A percentile compares a stretch with the other conserved stretches of the same genome.
Evolutionary conservation across 1,139 yeast species (phyloP).

Genomic region (Diutina ranongensis): DNA sequence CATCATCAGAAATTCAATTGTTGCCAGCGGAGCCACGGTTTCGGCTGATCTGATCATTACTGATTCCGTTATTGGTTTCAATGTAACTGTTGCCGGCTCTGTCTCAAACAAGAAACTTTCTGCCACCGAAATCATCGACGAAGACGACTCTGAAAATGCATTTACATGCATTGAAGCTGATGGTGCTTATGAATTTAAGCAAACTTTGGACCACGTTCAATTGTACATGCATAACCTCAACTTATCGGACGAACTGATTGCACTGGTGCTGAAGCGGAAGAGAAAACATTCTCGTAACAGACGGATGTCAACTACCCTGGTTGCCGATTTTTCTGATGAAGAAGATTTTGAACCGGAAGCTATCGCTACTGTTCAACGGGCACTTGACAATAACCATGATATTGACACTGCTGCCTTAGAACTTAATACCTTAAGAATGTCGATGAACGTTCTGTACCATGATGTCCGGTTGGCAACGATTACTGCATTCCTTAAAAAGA

Average conservation of each 20-base stretch:
- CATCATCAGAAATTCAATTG: slow-evolving; percentile 46
- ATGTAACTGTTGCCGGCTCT: slow-evolving; percentile 47
- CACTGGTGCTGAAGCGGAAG: slow-evolving; percentile 40
- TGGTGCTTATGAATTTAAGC: slow-evolving; percentile 7
- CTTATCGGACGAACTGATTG: slow-evolving; percentile 72
- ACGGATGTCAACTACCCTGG: slow-evolving; percentile 27
- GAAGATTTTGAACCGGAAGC: slow-evolving; percentile 87
- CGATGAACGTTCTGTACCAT: slow-evolving; percentile 90
- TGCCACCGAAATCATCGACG: slow-evolving; percentile 38
- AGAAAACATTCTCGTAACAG: slow-evolving; percentile 20
- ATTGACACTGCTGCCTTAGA: slow-evolving; percentile 88
- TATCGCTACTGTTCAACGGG: slow-evolving; percentile 83
- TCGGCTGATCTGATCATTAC: slow-evolving; percentile 38
- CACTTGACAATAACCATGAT: slow-evolving; percentile 85
- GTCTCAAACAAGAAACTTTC: slow-evolving; percentile 27
- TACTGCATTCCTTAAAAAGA: slow-evolving; percentile 56
- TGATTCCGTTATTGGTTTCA: slow-evolving; percentile 75
- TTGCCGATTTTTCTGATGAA: slow-evolving; percentile 19
- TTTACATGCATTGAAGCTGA: slow-evolving; percentile 19
- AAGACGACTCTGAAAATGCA: slow-evolving; percentile 14
- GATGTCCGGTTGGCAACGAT: slow-evolving; percentile 82
- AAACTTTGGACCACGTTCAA: neutral
- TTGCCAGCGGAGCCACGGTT: slow-evolving; percentile 44
- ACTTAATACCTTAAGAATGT: slow-evolving; percentile 89
- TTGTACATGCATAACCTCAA: slow-evolving; percentile 44